Evolutionary conservation across 495 filamentous ascomycete species (phyloP), one percentile per base, ranked within the genome.

Genomic region (Annulohypoxylon stygium): DNA sequence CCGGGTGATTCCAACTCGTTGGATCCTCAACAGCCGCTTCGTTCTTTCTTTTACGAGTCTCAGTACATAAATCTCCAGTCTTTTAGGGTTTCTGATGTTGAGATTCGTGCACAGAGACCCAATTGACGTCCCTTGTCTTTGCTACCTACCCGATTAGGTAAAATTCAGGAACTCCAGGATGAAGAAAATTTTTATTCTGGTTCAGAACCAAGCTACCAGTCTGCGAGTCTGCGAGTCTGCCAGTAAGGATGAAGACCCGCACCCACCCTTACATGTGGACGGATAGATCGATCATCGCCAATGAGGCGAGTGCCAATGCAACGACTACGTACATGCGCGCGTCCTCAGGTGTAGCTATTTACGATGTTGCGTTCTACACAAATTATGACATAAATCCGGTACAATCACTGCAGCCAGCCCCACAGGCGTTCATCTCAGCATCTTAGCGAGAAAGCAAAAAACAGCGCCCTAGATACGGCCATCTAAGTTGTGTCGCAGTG

Each of bases 251-350:
- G 39, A 47, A 66, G 61, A 23, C 48, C 48, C 48, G 48, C 65
- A 47, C 16, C 20, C 48, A 43, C 61, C 36, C 23, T 69, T 65
- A 61, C 12, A 23, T 48, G n/a, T 65, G 45, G 47, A 33, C 43
- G 41, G 47, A 12, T 37, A 74, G 63, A 70, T 74, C 71, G 67
- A 63, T 64, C 43, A 60, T 74, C 62, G 54, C 53, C 34, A 37
- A 67, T 50, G 51, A 70, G 62, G 43, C 66, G 51, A 51, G 36
- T 50, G 36, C 63, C 48, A 48, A 58, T 70, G 62, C 71, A 51
- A 57, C 66, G 55, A 60, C 66, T 36, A 47, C 6, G 16, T 20
- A 47, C n/a, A 47, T 47, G 37, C 57, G 43, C 48, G 23, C 71
- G 67, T 65, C 70, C 65, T 41, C 34, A 57, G 58, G 55, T 51